Conservation (phyloP, 768 basidiomycete species). For the Suillus paluster region DNA sequence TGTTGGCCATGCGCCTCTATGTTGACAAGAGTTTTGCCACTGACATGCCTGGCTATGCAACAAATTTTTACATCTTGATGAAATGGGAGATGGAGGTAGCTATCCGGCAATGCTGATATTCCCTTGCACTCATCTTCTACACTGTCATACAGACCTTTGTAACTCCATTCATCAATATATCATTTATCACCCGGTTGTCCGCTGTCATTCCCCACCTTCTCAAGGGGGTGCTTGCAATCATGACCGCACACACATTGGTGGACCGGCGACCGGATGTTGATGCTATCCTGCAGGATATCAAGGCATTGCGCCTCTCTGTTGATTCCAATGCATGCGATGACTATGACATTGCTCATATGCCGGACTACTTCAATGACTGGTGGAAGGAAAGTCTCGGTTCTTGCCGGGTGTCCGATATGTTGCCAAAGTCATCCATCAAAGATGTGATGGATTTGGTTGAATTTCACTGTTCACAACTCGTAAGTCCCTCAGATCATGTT, state of each 20-base stretch:
- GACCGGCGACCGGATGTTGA: neutral
- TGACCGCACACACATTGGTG: neutral
- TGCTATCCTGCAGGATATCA: neutral
- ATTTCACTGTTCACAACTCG: neutral
- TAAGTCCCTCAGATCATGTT: neutral
- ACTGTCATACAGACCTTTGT: neutral
- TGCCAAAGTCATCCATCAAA: slow-evolving; percentile 1
- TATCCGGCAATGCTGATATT: neutral
- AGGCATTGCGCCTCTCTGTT: neutral
- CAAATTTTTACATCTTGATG: neutral
- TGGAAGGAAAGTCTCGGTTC: neutral
- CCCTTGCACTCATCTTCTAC: neutral
- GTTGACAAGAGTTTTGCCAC: neutral
- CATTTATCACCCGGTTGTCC: neutral
- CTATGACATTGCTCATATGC: neutral
- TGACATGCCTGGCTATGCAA: neutral
- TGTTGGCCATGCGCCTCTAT: neutral
- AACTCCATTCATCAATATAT: neutral
- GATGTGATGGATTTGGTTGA: slow-evolving; percentile 1
- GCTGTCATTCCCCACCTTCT: neutral
- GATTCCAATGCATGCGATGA: neutral
- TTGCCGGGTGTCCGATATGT: neutral
- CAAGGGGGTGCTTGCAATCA: neutral
- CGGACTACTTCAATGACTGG: neutral
- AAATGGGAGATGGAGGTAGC: neutral